Evolutionary conservation across 805 yeast genomes (phyloP).

Genomic region (Candida nanaspora): DNA sequence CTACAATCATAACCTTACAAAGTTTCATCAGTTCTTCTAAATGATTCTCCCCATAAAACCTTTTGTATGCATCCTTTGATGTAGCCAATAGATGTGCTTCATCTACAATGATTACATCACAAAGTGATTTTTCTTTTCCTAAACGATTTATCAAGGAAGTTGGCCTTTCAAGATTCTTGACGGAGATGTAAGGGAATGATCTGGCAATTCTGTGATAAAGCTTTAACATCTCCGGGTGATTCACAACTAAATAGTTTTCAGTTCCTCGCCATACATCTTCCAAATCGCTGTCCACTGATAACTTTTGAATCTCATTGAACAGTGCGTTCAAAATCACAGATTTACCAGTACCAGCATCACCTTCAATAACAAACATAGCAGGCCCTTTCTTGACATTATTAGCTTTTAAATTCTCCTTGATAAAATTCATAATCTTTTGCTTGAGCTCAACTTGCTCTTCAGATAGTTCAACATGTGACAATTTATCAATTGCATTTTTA

Average conservation of each 20-base stretch:
- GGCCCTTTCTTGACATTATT: constrained; percentile 16
- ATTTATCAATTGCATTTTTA: constrained; percentile 26
- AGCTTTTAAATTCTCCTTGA: constrained; percentile 10
- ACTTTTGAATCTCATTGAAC: constrained; percentile 34
- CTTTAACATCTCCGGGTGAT: constrained; percentile 43
- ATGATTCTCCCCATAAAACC: constrained; percentile 38
- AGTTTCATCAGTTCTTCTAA: constrained; percentile 31
- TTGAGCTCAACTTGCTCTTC: constrained; percentile 29
- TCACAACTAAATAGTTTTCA: constrained; percentile 32
- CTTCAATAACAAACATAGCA: constrained; percentile 34
- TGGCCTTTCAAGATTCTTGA: constrained; percentile 36
- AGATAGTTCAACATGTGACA: constrained; percentile 29
- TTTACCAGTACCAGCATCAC: constrained; percentile 45
- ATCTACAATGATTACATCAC: constrained; percentile 36
- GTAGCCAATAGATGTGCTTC: constrained; percentile 40
- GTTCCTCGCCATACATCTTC: constrained; percentile 19
- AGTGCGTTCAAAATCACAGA: constrained; percentile 35
- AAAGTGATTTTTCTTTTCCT: constrained; percentile 18
- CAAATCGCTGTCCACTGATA: constrained; percentile 11
- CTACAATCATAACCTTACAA: constrained; percentile 32
- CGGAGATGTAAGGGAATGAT: constrained; percentile 29
- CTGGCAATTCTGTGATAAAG: constrained; percentile 32
- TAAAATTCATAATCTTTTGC: constrained; percentile 22
- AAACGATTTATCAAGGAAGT: constrained; percentile 34
- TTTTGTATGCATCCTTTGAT: constrained; percentile 36